Base-by-base conservation (phyloP, 139 green algal genomes). In the Spirogloea muscicola region DNA sequence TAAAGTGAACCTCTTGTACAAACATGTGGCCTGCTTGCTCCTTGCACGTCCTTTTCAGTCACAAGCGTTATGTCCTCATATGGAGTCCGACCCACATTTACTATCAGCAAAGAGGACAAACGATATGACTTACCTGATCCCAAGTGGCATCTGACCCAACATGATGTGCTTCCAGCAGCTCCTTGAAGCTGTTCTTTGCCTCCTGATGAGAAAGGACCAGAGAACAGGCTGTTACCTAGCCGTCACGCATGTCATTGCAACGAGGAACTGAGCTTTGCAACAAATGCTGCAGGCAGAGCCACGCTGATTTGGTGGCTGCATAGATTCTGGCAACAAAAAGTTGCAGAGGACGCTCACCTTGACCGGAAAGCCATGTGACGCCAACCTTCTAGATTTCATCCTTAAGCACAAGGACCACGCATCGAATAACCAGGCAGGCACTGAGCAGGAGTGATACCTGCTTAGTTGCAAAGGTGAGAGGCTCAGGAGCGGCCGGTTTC, bases 181-280 rank as follows among this genome's bases (percentile, higher is more conserved):
- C 84, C 86, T 95, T 96, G 84, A 97, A 97, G 7, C 89, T 90
- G 31, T 88, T 84, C 81, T 94, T 96, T 25, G 89, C 91, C 78
- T 97, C 91, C 72, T 87, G 86, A 40, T 27, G 27, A 60, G 51
- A 60, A 25, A 25, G 51, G 13, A 25, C 29, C 51, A 60, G 51
- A 60, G 51, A 27, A 5, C 5, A 60, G 13, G 51, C 29, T 9
- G 13, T 18, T 18, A 64, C 27, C 55, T 21, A 18, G 13, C 18
- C 29, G 10, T 39, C 18, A 13, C 10, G 13, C 27, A 16, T 13
- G 13, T 13, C 27, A 64, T 64, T 39, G 29, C 27, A 21, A 16
- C 16, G 18, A 49, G 55, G 55, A 64, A 10, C 13, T 29, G 13
- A 46, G 25, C 6, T 40, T 43, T 13, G 25, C 44, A 10, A 7